A percentile compares a stretch with the other conserved stretches of the same genome.
phyloP scores from a whole-genome alignment of 768 basidiomycete genomes.

The Clathrus columnatus region DNA sequence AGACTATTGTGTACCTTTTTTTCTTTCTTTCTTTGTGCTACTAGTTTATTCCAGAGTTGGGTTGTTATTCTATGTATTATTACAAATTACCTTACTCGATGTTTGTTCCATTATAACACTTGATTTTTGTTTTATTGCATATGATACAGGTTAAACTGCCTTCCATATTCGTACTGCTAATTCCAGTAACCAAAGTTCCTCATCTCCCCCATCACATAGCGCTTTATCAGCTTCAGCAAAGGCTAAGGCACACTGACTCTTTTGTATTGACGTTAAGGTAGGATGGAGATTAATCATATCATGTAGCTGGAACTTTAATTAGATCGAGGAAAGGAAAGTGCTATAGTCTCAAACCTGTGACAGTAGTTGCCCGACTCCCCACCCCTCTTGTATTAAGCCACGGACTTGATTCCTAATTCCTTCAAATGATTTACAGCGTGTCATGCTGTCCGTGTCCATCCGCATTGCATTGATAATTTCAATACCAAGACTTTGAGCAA shows the following conservation, averaged over 20 bases:
- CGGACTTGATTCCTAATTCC: conserved; percentile 64
- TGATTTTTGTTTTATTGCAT: neutral
- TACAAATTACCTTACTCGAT: neutral
- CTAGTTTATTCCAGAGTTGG: neutral
- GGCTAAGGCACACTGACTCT: conserved; percentile 68
- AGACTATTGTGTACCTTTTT: neutral
- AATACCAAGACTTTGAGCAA: conserved; percentile 67
- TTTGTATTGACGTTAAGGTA: conserved; percentile 68
- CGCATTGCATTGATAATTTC: conserved; percentile 44
- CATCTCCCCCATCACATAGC: conserved; percentile 91
- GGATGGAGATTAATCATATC: conserved; percentile 83
- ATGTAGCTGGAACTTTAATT: conserved; percentile 54
- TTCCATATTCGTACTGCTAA: conserved; percentile 75
- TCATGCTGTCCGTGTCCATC: conserved; percentile 35
- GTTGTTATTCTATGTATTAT: neutral
- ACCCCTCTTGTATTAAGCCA: conserved; percentile 76
- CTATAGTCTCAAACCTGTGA: conserved; percentile 51
- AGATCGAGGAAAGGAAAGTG: conserved; percentile 8
- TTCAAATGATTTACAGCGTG: conserved; percentile 39
- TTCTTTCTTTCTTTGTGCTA: neutral
- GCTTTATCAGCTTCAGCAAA: conserved; percentile 97
- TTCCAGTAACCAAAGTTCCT: conserved; percentile 91
- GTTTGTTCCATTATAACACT: neutral
- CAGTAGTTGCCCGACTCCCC: conserved; percentile 83
- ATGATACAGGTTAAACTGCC: conserved; percentile 26